These are phyloP conservation scores for Chiua virens DNA, from an alignment of 768 basidiomycete genomes.

Conservation along the genomic window DNA sequence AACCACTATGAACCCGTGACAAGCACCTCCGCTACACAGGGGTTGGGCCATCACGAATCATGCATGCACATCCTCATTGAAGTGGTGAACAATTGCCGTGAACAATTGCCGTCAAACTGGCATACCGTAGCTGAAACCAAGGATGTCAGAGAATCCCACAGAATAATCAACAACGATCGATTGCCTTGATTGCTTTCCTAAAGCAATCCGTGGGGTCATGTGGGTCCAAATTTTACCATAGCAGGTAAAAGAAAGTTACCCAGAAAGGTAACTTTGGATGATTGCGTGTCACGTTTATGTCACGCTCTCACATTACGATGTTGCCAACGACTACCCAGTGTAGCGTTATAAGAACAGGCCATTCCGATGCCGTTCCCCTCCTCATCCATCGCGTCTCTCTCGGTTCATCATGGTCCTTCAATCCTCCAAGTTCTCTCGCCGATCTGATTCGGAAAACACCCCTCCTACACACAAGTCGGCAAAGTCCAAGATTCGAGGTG, in stretches of 20 bases:
- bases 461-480: constrained; percentile 22
- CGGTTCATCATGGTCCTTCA: constrained; percentile 32
- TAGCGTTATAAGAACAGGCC: constrained; percentile 30
- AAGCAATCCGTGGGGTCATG: constrained; percentile 19
- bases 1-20: too few relatives aligned
- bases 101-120: too few relatives aligned
- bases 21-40: too few relatives aligned
- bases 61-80: too few relatives aligned
- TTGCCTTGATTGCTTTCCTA: neutral
- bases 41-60: too few relatives aligned
- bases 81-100: too few relatives aligned
- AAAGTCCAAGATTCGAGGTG: constrained; percentile 23
- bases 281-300: constrained; percentile 31
- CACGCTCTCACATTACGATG: constrained; percentile 19
- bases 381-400: neutral
- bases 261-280: constrained; percentile 23
- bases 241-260: constrained; percentile 16
- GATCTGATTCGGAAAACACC: constrained; percentile 33
- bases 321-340: too few relatives aligned
- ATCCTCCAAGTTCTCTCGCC: constrained; percentile 21
- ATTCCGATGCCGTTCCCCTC: neutral
- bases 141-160: too few relatives aligned
- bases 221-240: constrained; percentile 32
- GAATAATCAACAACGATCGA: neutral
- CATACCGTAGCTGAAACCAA: too few relatives aligned